These are phyloP conservation scores for Inga leiocalycina DNA, from an alignment of 306 rosid genomes.

Conservation along the genomic window DNA sequence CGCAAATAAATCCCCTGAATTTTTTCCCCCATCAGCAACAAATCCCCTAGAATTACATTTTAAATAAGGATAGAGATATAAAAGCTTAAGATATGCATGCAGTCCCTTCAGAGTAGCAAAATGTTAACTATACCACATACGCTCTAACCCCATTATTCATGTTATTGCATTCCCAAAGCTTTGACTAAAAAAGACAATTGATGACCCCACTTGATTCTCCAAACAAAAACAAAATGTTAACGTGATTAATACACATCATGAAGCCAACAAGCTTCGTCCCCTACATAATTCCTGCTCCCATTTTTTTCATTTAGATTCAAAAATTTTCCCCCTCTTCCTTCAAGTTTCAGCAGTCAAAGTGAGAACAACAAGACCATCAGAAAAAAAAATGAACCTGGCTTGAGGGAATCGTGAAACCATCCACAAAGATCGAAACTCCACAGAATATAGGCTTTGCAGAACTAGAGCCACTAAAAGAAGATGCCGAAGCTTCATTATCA, in stretches of 20 bases:
- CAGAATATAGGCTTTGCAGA: conserved; percentile 56
- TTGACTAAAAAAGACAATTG: neutral
- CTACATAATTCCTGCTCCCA: neutral
- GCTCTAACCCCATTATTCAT: neutral
- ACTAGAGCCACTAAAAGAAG: conserved; percentile 36
- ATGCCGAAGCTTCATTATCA: conserved; percentile 59
- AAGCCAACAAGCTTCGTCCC: neutral
- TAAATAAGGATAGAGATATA: neutral
- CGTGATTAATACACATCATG: neutral
- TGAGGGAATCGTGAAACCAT: conserved; percentile 91
- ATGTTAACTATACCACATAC: too few relatives aligned
- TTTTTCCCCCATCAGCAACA: neutral
- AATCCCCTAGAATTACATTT: neutral
- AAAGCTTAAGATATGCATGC: neutral
- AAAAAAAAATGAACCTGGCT: conserved; percentile 58
- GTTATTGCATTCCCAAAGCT: neutral
- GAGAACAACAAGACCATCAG: neutral
- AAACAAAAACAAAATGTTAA: neutral
- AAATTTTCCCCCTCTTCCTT: neutral
- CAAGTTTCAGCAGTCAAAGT: neutral
- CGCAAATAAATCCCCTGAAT: neutral
- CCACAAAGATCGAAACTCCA: conserved; percentile 87
- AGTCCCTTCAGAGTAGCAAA: neutral
- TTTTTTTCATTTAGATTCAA: conserved; percentile 4
- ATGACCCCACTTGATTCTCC: neutral